A percentile compares a stretch with the other conserved stretches of the same genome.
These are phyloP conservation scores for Neocallimastix lanati DNA, from an alignment of 192 early-diverging fungal genomes.

Conservation along the genomic window DNA sequence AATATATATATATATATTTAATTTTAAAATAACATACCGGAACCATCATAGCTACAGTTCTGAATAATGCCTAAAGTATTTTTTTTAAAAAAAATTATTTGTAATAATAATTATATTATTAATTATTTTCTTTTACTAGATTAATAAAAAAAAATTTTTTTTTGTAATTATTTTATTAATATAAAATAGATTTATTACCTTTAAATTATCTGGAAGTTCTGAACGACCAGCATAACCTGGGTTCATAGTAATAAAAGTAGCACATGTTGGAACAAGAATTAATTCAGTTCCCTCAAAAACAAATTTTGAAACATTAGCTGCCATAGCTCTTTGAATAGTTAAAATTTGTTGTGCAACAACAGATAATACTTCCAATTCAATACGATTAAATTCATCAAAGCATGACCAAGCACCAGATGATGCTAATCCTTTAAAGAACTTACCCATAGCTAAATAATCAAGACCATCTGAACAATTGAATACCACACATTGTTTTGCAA, in stretches of 20 bases:
- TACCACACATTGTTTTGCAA: constrained; percentile 50
- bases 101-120: not conserved
- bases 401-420: constrained; percentile 43
- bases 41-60: constrained; percentile 43
- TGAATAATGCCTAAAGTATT: constrained; percentile 16
- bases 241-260: constrained; percentile 51
- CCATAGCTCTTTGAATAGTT: constrained; percentile 42
- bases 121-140: too few species aligned
- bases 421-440: constrained; percentile 44
- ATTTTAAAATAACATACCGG: not conserved
- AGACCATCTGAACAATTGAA: constrained; percentile 52
- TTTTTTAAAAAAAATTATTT: too few species aligned
- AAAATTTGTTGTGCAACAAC: constrained; percentile 46
- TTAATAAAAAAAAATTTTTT: too few species aligned
- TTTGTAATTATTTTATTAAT: too few species aligned
- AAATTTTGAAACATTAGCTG: constrained; percentile 26
- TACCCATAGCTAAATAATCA: constrained; percentile 47
- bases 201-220: constrained; percentile 31
- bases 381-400: constrained; percentile 48
- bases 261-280: constrained; percentile 28
- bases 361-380: constrained; percentile 41
- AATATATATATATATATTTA: too few species aligned
- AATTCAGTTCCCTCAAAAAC: constrained; percentile 40
- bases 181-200: constrained; percentile 40
- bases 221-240: constrained; percentile 40